Base-by-base conservation (phyloP, 2,329 filamentous ascomycete genomes). In the Aspergillus pseudoterreus region DNA sequence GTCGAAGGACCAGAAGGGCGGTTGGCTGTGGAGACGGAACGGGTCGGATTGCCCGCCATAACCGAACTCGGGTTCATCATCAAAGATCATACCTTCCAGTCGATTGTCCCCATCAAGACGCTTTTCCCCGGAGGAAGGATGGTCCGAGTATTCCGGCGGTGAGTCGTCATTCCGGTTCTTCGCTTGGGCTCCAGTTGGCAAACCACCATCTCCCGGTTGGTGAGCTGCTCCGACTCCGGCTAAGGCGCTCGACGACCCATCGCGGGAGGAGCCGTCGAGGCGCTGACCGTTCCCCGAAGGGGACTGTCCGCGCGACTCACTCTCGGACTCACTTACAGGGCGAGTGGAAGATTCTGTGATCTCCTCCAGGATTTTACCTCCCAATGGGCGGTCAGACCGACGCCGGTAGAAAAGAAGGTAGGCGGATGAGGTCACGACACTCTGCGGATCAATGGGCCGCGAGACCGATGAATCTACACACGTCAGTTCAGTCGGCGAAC, bases 321-420 rank as follows among this genome's bases (percentile, higher is more conserved):
- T 51, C 21, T 77, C 73, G 52, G 71, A 68, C 45, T 82, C 81
- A 47, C 71, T 76, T 52, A 74, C 75, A 45, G 72, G 68, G 47
- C 78, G 73, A 53, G 80, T 79, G 57, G 82, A 88, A 50, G 80
- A 77, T 47, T 85, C 81, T 49, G 89, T 77, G 45, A 96, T 84
- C 58, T 85, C 77, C 60, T 85, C 81, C 54, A 96, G 85, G 47
- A 81, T 81, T 42, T 85, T 80, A 22, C 92, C 92, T 51, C 94
- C 94, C 58, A 99, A 83, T 56, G 90, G 88, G 55, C 72, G 73
- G 6, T 82, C 78, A 4, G 90, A 90, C 57, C 90, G 87, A 51
- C 94, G 88, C 38, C 94, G 89, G 74, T 99, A 99, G 78, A 99
- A 99, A 32, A 99, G 79, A 10, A 99, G 81, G 71, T 99, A 99